These are phyloP conservation scores for Podila minutissima DNA, from an alignment of 192 early-diverging fungal genomes.

Conservation along the genomic window DNA sequence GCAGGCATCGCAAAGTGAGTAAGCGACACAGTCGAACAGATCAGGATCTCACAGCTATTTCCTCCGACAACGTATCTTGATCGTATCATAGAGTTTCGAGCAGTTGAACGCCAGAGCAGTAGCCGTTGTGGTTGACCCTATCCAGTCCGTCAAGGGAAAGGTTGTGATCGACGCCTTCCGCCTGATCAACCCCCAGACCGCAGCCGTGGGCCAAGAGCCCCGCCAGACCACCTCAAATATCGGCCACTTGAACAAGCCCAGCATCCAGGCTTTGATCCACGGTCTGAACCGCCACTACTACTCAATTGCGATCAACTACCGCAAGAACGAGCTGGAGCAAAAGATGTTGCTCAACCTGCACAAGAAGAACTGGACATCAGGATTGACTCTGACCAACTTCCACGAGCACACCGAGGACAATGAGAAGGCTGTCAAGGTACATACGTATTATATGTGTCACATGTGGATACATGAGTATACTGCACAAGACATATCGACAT, in stretches of 20 bases:
- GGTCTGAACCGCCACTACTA: conserved; percentile 99
- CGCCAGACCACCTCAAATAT: conserved; percentile 99
- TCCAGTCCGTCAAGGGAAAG: conserved; percentile 99
- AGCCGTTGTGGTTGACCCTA: conserved; percentile 98
- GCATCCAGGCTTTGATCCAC: conserved; percentile 97
- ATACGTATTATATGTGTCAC: background rate
- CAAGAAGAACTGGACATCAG: conserved; percentile 99
- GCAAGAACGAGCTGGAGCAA: conserved; percentile 99
- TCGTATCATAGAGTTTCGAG: conserved; percentile 81
- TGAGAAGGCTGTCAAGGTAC: conserved; percentile 86
- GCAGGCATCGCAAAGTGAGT: no score
- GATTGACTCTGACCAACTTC: conserved; percentile 88
- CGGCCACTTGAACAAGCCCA: conserved; percentile 97
- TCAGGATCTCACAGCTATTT: background rate
- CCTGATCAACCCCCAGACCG: conserved; percentile 88
- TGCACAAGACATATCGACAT: background rate
- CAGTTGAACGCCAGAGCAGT: conserved; percentile 93
- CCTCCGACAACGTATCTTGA: background rate
- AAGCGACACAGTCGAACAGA: background rate
- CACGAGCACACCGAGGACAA: conserved; percentile 84
- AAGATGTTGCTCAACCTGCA: conserved; percentile 99
- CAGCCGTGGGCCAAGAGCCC: conserved; percentile 91
- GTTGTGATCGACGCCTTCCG: conserved; percentile 99
- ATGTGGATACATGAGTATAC: background rate
- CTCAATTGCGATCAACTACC: conserved; percentile 98